Base-by-base conservation (phyloP, 768 basidiomycete species). In the Lactarius sp. region DNA sequence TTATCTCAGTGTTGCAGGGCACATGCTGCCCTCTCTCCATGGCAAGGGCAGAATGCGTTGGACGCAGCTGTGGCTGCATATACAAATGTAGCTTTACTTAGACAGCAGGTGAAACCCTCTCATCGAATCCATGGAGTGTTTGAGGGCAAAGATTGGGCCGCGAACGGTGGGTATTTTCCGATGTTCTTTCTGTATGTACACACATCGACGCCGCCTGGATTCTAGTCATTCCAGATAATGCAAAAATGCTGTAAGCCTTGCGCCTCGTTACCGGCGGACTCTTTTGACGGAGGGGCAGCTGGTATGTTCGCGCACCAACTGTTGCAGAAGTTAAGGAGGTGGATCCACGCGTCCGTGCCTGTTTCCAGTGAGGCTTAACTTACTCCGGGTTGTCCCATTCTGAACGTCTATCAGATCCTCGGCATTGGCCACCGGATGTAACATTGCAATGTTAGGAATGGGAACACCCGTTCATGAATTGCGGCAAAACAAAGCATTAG, bases 51-150 rank as follows among this genome's bases (percentile, higher is more conserved):
- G 64, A 93, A 94, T 66, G 86, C 92, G 1, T 74, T 93, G 13
- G 92, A 95, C 70, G 93, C 93, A 0, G 91, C 90, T n/a, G 87
- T 93, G 5, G 78, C 92, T 3, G 87, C 88, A 4, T 94, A 94
- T 71, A 87, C 82, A 54, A 88, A 85, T 58, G 85, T 94, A 33
- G 85, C 89, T 0, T 84, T 85, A 7, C 78, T 94, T 31, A 83
- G 93, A 16, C 93, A 95, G 73, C 93, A 94, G 69, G 78, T 92
- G 16, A 79, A 81, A 58, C 90, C 93, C 0, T 85, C 85, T 0
- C 83, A 87, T 66, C 85, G 92, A 44, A 82, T 92, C 3, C 92
- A 95, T 69, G 90, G 91, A 0, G 81, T 92, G 52, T 84, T 94
- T 69, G 80, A 82, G 67, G 90, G 90, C 1, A 81, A 80, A 62